Base-by-base conservation (phyloP, 1,284 basidiomycete species). In the Apiotrichum domesticum region DNA sequence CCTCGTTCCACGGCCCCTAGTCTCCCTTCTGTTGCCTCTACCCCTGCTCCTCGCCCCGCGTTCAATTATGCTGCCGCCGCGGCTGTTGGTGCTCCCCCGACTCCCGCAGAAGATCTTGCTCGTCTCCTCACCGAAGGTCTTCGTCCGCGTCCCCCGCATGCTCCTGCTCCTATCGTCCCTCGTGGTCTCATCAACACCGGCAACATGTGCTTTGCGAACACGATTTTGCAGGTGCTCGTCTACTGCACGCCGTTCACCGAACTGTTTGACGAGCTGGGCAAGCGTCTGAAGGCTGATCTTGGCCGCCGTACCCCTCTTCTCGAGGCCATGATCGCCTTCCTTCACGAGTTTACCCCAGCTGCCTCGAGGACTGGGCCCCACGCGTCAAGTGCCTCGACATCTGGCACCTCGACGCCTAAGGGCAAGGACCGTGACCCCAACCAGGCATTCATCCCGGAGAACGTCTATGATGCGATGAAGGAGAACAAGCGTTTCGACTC, bases 151-250 rank as follows among this genome's bases (percentile, higher is more conserved):
- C 48, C 52, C 2, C 15, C 44, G 5, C 37, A 72, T 43, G 66
- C 70, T 15, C 64, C 68, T 7, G 66, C 72, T 10, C 65, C 74
- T 6, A 57, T 72, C 4, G 71, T 79, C 8, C 74, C 82, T n/a
- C 82, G 94, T 35, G 95, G 95, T 4, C 79, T 98, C 45, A 83
- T 98, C 68, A 98, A 98, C 77, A 88, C 85, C 5, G 95, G 95
- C 8, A 98, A 98, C 77, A 88, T 97, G 84, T 98, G 95, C 77
- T 98, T 97, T 72, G 93, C 94, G 52, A 98, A 98, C 69, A 87
- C 92, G 77, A 81, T 97, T 35, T 78, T 98, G 32, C 95, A 98
- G 78, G 85, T 90, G 2, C 81, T 98, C 21, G 83, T 95, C 1
- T 95, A 93, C 75, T 93, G 88, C 67, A 82, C 84, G 13, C 90